Base-by-base conservation (phyloP, 2,329 filamentous ascomycete genomes). In the Talaromyces sp. region DNA sequence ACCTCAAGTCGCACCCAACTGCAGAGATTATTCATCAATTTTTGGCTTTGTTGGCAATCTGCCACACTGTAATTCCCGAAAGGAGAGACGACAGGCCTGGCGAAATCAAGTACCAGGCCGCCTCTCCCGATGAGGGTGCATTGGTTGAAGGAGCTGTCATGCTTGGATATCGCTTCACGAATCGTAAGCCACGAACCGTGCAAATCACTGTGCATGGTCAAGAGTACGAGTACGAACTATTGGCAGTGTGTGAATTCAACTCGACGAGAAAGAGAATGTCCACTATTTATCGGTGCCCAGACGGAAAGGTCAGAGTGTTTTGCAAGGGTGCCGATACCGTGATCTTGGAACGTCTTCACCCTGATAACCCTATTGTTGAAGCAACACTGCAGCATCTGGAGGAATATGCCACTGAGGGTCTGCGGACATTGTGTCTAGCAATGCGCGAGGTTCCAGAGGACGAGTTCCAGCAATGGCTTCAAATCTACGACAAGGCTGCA, bases 241-340 rank as follows among this genome's bases (percentile, higher is more conserved):
- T 99, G 66, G 94, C 94, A 2, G 93, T 99, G n/a, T 97, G 94
- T 77, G 95, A 99, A 78, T 99, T 99, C 84, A 99, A 99, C 80
- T 98, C 95, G 1, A 95, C 93, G 8, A 86, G 95, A 72, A 99
- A 99, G 82, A 86, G 95, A 70, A 99, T 99, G 95, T 98, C 95
- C 7, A 91, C 94, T 25, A 96, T 99, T 70, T 97, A 96, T 81
- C 89, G 96, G 62, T 97, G 94, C 74, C 95, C 95, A 0, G 94
- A 98, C 80, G 95, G 95, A 68, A 97, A 95, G 80, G 90, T 99
- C 67, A 86, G 95, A 60, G 89, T 92, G 72, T 99, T 97, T 79
- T 94, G 90, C 80, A 99, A 99, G 80, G 95, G 95, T 72, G 95
- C 95, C 54, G 95, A 99, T 76, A 99, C 95, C 1, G 95, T 99